Percentiles rank a stretch among this genome's conserved stretches.
These are phyloP conservation scores for Linum lewisii DNA, from an alignment of 345 rosid genomes.

Conservation along the genomic window DNA sequence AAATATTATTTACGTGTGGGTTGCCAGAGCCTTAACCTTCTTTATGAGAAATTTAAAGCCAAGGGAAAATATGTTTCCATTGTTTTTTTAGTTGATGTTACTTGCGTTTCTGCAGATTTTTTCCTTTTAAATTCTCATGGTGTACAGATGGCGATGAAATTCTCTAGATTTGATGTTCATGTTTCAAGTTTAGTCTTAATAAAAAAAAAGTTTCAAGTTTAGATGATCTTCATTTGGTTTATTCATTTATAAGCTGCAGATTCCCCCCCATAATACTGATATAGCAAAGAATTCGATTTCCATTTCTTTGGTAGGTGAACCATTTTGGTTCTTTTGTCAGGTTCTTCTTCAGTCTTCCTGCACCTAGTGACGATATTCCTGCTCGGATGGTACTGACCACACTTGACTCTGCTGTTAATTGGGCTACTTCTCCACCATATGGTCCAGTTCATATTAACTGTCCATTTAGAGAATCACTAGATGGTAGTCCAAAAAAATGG, in stretches of 20 bases:
- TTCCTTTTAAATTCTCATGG: too few relatives aligned
- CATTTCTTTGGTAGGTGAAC: constrained; percentile 48
- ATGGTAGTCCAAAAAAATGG: constrained; percentile 51
- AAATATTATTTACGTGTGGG: too few relatives aligned
- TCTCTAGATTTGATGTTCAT: background rate
- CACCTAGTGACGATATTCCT: constrained; percentile 65
- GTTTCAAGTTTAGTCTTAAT: background rate
- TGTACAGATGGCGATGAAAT: too few relatives aligned
- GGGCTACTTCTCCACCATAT: constrained; percentile 57
- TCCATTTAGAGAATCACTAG: constrained; percentile 85
- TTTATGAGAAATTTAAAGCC: too few relatives aligned
- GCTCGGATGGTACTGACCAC: constrained; percentile 85
- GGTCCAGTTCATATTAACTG: constrained; percentile 98
- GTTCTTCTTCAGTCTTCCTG: constrained; percentile 83
- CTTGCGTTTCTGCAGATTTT: too few relatives aligned
- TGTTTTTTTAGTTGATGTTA: too few relatives aligned
- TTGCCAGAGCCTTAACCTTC: too few relatives aligned
- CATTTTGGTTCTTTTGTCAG: constrained; percentile 89
- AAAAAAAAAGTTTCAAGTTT: too few relatives aligned
- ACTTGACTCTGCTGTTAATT: constrained; percentile 73
- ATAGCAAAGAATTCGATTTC: constrained; percentile 9
- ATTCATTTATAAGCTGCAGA: too few relatives aligned
- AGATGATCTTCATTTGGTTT: background rate
- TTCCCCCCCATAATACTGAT: background rate
- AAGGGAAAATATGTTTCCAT: too few relatives aligned